Evolutionary conservation across 2,329 filamentous ascomycete species (phyloP).

Genomic region (Ceratocystis albifundus): DNA sequence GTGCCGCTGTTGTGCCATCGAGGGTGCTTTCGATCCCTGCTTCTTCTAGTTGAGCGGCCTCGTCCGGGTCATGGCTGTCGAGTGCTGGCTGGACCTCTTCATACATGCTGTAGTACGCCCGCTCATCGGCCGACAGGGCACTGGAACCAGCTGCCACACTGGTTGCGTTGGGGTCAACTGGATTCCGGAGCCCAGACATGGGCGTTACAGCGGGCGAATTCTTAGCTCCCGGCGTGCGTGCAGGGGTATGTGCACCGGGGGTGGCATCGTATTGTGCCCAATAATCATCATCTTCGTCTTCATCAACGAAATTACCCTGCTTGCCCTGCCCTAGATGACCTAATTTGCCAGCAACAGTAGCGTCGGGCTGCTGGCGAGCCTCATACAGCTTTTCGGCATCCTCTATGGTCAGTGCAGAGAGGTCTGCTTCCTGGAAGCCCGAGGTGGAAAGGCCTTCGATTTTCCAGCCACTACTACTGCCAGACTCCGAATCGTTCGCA

Average conservation of each 20-base stretch:
- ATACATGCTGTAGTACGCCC: slow-evolving; percentile 67
- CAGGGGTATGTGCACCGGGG: slow-evolving; percentile 52
- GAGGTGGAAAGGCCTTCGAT: slow-evolving; percentile 44
- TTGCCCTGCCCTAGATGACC: background rate
- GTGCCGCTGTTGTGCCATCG: slow-evolving; percentile 27
- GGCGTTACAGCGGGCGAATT: slow-evolving; percentile 28
- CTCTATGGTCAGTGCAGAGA: slow-evolving; percentile 32
- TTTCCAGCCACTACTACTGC: slow-evolving; percentile 55
- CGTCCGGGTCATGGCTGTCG: slow-evolving; percentile 71
- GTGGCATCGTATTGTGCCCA: slow-evolving; percentile 39
- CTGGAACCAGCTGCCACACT: background rate
- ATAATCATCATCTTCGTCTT: slow-evolving; percentile 43
- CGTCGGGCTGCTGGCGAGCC: background rate
- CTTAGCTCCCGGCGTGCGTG: slow-evolving; percentile 26
- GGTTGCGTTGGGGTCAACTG: background rate
- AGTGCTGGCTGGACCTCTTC: slow-evolving; percentile 68
- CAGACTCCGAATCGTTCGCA: slow-evolving; percentile 49
- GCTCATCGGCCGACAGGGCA: slow-evolving; percentile 40
- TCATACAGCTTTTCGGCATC: slow-evolving; percentile 12
- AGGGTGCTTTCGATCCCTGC: slow-evolving; percentile 29
- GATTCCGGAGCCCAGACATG: slow-evolving; percentile 9
- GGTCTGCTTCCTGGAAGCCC: background rate
- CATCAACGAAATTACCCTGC: slow-evolving; percentile 22
- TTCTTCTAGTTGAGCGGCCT: slow-evolving; percentile 33
- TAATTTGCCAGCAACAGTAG: slow-evolving; percentile 23